Evolutionary conservation across 2,329 filamentous ascomycete species (phyloP).

Genomic region (Stachybotrys elegans): DNA sequence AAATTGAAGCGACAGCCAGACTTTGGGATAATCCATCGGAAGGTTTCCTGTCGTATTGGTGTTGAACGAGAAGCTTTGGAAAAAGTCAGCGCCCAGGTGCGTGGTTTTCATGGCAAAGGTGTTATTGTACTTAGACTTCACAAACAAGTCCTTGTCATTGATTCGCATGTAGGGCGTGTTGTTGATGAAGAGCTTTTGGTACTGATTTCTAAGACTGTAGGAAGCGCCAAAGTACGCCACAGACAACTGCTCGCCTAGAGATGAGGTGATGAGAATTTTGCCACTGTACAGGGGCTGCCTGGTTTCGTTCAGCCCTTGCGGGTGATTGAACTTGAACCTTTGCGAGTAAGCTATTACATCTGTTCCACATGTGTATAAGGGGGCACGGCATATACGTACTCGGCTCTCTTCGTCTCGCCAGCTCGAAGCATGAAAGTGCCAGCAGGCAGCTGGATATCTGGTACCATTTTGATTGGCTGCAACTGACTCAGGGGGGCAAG

Average conservation of each 20-base stretch:
- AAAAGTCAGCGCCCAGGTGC: background rate
- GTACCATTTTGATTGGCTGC: background rate
- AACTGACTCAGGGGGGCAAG: slow-evolving; percentile 13
- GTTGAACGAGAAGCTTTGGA: background rate
- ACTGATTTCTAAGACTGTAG: background rate
- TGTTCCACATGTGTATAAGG: too few species aligned
- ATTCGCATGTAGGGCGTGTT: background rate
- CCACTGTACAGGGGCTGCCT: slow-evolving; percentile 28
- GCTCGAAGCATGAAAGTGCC: background rate
- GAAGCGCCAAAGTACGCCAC: slow-evolving; percentile 19
- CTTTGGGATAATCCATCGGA: background rate
- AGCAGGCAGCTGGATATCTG: background rate
- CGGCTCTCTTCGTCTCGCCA: background rate
- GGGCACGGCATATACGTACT: background rate
- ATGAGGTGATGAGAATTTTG: slow-evolving; percentile 23
- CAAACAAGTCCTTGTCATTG: background rate
- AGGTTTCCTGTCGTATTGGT: background rate
- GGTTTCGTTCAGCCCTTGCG: background rate
- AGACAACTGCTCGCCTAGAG: slow-evolving; percentile 23
- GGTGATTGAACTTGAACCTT: background rate
- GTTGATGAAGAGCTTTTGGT: background rate
- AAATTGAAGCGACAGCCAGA: background rate
- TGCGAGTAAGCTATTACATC: too few species aligned
- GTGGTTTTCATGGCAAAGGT: background rate
- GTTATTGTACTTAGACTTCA: background rate